phyloP scores from a whole-genome alignment of 129 eudicot genomes.

The Pittosporum tobira region DNA sequence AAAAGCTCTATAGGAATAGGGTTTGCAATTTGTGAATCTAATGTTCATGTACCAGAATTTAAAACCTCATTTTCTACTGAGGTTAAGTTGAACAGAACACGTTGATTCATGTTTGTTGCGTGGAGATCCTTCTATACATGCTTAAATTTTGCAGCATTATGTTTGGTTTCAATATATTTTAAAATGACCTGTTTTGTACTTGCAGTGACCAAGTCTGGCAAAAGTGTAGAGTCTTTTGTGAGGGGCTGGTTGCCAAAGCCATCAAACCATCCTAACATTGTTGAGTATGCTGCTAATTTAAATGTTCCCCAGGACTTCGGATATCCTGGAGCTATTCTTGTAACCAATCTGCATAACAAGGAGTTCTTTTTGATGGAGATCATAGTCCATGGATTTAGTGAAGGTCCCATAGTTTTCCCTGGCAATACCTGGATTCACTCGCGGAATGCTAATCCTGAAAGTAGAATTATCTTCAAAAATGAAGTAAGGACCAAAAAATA shows the following conservation, averaged over 20 bases:
- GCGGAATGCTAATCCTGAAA: constrained; percentile 52
- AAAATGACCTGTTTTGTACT: background rate
- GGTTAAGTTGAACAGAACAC: too few species aligned
- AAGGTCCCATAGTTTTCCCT: constrained; percentile 48
- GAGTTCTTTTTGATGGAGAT: constrained; percentile 57
- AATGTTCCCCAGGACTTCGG: constrained; percentile 58
- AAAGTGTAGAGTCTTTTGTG: constrained; percentile 39
- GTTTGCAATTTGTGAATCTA: background rate
- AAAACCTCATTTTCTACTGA: too few species aligned
- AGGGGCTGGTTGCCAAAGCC: constrained; percentile 53
- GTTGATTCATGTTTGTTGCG: background rate
- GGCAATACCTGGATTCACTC: constrained; percentile 77
- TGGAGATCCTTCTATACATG: background rate
- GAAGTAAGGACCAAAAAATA: constrained; percentile 25
- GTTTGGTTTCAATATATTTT: too few species aligned
- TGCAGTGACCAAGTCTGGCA: constrained; percentile 60
- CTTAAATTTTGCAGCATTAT: too few species aligned
- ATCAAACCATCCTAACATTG: constrained; percentile 32
- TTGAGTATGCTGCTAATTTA: constrained; percentile 48
- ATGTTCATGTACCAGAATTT: too few species aligned
- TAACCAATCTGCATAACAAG: constrained; percentile 53
- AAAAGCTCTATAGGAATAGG: too few species aligned
- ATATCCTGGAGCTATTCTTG: constrained; percentile 55
- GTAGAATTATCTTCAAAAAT: constrained; percentile 63
- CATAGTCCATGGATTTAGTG: constrained; percentile 44